Evolutionary conservation across 805 yeast genomes (phyloP).

Genomic region (Grigorovia humatica): DNA sequence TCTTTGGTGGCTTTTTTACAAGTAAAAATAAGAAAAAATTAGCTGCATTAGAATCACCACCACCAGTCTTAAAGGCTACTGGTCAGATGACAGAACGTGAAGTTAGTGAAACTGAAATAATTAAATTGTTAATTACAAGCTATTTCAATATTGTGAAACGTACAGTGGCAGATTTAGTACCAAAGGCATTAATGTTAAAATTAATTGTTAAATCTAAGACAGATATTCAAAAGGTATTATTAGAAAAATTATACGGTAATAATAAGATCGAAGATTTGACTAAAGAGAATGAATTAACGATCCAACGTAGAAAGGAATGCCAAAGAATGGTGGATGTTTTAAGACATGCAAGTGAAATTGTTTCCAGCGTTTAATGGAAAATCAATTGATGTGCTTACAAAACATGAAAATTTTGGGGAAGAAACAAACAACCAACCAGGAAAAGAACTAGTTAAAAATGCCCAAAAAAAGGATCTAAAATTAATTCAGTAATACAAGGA

Average conservation of each 20-base stretch:
- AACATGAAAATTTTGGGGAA: neutral
- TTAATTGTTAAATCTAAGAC: constrained; percentile 74
- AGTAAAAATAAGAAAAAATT: constrained; percentile 87
- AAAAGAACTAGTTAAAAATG: too few relatives aligned
- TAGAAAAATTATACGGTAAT: constrained; percentile 76
- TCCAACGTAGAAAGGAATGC: constrained; percentile 91
- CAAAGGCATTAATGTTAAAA: constrained; percentile 91
- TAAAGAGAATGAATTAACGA: constrained; percentile 84
- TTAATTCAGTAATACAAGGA: too few relatives aligned
- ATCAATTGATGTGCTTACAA: too few relatives aligned
- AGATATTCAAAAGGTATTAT: constrained; percentile 80
- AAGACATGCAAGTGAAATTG: constrained; percentile 83
- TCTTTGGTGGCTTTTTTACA: constrained; percentile 91
- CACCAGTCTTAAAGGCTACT: constrained; percentile 84
- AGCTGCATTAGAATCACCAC: constrained; percentile 96
- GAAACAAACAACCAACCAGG: too few relatives aligned
- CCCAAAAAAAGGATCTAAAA: too few relatives aligned
- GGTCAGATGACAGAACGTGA: constrained; percentile 90
- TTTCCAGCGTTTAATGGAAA: constrained; percentile 32
- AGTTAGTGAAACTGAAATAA: constrained; percentile 93
- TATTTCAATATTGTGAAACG: constrained; percentile 89
- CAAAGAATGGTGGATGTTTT: constrained; percentile 90
- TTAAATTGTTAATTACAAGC: constrained; percentile 80
- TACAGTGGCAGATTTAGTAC: constrained; percentile 86
- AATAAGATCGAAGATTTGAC: constrained; percentile 62